Evolutionary conservation across 352 stramenopile species (phyloP), one percentile per base, ranked within the genome.

Genomic region (Elongisporangium prolatum): DNA sequence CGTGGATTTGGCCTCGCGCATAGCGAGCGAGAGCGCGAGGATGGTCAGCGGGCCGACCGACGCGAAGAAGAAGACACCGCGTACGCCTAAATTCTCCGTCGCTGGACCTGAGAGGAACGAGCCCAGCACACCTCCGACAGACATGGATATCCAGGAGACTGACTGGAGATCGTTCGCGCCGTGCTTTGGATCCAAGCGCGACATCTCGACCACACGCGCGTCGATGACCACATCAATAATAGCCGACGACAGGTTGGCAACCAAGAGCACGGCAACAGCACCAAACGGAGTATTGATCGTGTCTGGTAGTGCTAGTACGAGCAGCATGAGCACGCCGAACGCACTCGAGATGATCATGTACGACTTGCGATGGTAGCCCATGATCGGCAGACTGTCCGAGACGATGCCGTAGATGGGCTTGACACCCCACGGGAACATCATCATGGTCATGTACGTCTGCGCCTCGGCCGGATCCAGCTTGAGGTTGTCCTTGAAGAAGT

Each of bases 401-500:
- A 98, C 72, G 71, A 98, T 98, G 55, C 96, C 95, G 69, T 98
- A 99, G 0, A 99, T 59, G 21, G 96, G 95, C 64, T 97, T 98
- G 53, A 99, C 90, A 1, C 96, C 96, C 96, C 96, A 99, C 0
- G 96, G 96, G 21, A 98, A 78, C 63, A 92, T 89, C 73, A 98
- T 94, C 17, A 98, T 57, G 25, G 95, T 97, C 59, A 96, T 87
- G 18, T 98, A 78, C 48, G 93, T 96, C 60, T 95, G 90, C 28
- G 96, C 81, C 66, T 98, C 88, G 2, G 95, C 90, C 17, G 96
- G 94, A 58, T 96, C 87, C 22, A 99, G 80, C 60, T 97, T 76
- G 34, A 98, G 74, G 49, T 98, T 89, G 73, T 99, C 95, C 65
- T 99, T 99, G 38, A 99, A 89, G 52, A 98, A 97, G 70, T 98